phyloP scores from a whole-genome alignment of 441 rosid genomes.

The Rhodomyrtus psidioides region DNA sequence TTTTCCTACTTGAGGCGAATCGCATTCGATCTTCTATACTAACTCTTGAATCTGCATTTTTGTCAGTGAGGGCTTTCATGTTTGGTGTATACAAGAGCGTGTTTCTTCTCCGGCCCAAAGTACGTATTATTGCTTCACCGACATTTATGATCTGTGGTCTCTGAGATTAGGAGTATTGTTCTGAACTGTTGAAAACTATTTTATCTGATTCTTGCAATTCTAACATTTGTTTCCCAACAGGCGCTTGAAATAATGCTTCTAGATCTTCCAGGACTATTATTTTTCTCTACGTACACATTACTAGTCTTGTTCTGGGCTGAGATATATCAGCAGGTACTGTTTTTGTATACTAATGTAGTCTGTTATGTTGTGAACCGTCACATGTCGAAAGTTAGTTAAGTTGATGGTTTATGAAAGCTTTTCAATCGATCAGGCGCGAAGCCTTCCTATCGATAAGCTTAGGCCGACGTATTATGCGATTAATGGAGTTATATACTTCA shows the following conservation, averaged over 20 bases:
- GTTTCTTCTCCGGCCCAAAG: constrained; percentile 40
- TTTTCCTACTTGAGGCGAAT: neutral
- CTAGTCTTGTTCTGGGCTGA: constrained; percentile 64
- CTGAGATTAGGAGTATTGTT: neutral
- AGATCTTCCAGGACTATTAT: constrained; percentile 47
- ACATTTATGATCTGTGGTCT: neutral
- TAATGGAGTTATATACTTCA: constrained; percentile 34
- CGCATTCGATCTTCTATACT: neutral
- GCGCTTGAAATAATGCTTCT: constrained; percentile 36
- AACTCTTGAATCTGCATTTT: neutral
- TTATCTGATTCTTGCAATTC: neutral
- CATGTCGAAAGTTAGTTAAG: neutral
- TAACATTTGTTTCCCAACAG: constrained; percentile 10
- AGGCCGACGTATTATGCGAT: constrained; percentile 35
- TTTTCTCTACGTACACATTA: constrained; percentile 49
- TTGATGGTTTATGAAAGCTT: neutral
- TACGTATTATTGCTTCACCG: neutral
- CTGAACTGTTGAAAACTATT: neutral
- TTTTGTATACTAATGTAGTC: neutral
- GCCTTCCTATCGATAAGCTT: constrained; percentile 45
- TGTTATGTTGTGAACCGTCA: neutral
- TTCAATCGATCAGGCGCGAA: constrained; percentile 32
- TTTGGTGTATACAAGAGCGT: constrained; percentile 44
- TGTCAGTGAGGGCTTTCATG: constrained; percentile 43
- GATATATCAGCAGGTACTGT: constrained; percentile 49